phyloP scores from a whole-genome alignment of 2,329 filamentous ascomycete species.

The Capronia epimyces region DNA sequence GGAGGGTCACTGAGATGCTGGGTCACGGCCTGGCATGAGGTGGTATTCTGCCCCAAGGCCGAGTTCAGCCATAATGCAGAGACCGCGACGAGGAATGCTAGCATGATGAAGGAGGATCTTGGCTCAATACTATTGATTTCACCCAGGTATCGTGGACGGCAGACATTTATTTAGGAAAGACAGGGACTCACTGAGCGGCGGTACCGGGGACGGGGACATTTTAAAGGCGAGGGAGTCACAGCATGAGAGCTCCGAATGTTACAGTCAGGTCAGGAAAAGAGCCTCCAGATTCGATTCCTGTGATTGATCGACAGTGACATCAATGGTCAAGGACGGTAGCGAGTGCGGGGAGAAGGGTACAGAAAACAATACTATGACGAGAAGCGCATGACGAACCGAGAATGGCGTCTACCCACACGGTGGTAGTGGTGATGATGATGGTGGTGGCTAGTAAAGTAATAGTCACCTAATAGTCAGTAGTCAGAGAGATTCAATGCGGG shows the following conservation, averaged over 20 bases:
- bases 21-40: slow-evolving; percentile 32
- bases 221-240: no score
- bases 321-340: not conserved
- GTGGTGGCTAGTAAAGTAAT: no score
- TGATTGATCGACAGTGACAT: not conserved
- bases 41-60: slow-evolving; percentile 22
- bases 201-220: no score
- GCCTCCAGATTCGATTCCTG: not conserved
- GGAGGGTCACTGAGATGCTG: slow-evolving; percentile 52
- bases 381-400: not conserved
- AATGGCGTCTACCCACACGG: no score
- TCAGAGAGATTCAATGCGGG: no score
- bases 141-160: not conserved
- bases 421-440: no score
- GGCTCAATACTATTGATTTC: not conserved
- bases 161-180: not conserved
- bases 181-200: no score
- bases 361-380: not conserved
- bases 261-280: not conserved
- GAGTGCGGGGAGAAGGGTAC: not conserved
- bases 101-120: slow-evolving; percentile 22
- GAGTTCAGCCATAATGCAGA: slow-evolving; percentile 24
- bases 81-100: slow-evolving; percentile 15
- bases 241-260: not conserved
- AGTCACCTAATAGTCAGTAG: no score